A percentile compares a stretch with the other conserved stretches of the same genome.
Evolutionary conservation across 768 basidiomycete species (phyloP).

Genomic region (Amanita rimosa): DNA sequence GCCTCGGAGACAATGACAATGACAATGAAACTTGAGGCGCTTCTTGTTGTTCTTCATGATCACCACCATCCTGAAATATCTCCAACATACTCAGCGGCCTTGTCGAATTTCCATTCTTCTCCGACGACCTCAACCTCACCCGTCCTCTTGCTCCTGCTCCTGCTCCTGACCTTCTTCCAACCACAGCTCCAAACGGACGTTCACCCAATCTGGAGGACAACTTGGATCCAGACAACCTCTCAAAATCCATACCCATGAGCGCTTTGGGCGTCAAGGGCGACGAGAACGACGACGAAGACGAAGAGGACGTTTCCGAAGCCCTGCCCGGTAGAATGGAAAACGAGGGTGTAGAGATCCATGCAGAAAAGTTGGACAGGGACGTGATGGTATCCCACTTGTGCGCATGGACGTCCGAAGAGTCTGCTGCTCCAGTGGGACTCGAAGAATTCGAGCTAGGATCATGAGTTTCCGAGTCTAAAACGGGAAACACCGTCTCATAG

Average conservation of each 20-base stretch:
- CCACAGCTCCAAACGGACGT: conserved; percentile 10
- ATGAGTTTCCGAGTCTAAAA: conserved; percentile 26
- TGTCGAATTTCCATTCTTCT: conserved; percentile 1
- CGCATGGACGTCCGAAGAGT: background rate
- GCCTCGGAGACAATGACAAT: background rate
- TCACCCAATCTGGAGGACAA: no score
- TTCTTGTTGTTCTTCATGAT: no score
- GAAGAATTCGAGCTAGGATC: background rate
- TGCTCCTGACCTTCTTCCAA: conserved; percentile 12
- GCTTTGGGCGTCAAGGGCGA: conserved; percentile 17
- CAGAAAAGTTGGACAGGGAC: conserved; percentile 40
- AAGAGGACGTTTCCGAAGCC: conserved; percentile 1
- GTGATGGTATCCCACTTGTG: conserved; percentile 28
- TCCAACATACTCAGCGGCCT: conserved; percentile 58
- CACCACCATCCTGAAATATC: conserved; percentile 38
- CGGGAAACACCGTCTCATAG: conserved; percentile 77
- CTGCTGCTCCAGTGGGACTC: background rate
- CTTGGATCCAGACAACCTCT: conserved; percentile 1
- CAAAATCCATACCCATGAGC: conserved; percentile 33
- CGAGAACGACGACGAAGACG: no score
- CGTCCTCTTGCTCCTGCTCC: no score
- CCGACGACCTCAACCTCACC: conserved; percentile 19
- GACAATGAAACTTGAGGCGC: no score
- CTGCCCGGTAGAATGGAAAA: conserved; percentile 18
- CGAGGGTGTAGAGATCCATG: conserved; percentile 47